These are phyloP conservation scores for Pseudogymnoascus sp. DNA, from an alignment of 2,329 filamentous ascomycete species.

Conservation along the genomic window DNA sequence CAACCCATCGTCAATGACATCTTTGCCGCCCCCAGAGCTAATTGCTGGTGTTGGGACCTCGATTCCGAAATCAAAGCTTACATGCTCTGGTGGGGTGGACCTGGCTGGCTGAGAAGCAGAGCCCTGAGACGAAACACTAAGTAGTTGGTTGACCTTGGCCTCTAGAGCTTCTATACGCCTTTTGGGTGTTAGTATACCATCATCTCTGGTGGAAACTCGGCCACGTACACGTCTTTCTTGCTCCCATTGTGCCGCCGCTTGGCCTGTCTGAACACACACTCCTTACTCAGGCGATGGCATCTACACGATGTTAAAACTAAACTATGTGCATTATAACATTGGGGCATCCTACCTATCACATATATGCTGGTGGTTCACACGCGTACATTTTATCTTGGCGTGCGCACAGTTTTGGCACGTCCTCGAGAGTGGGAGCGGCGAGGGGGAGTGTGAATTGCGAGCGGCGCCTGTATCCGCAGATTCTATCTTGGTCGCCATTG, in stretches of 20 bases:
- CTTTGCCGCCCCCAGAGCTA: background rate
- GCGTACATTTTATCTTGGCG: background rate
- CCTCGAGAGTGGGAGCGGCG: background rate
- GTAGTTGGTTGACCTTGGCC: constrained; percentile 16
- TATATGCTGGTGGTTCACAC: background rate
- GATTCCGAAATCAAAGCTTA: background rate
- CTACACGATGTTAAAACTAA: constrained; percentile 16
- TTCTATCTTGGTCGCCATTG: background rate
- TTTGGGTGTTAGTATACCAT: constrained; percentile 3
- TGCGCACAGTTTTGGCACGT: constrained; percentile 1
- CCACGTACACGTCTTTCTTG: constrained; percentile 27
- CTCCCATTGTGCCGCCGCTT: constrained; percentile 29
- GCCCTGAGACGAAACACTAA: constrained; percentile 20
- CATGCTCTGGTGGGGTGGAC: constrained; percentile 15
- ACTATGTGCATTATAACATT: background rate
- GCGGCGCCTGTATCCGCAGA: background rate
- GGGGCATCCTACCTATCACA: background rate
- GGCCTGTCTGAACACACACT: constrained; percentile 30
- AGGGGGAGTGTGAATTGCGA: background rate
- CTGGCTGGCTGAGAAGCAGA: constrained; percentile 16
- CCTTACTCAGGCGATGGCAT: constrained; percentile 30
- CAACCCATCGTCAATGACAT: constrained; percentile 3
- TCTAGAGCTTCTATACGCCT: constrained; percentile 32
- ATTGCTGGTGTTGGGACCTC: background rate
- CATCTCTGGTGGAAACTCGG: constrained; percentile 1